A percentile compares a stretch with the other conserved stretches of the same genome.
These are phyloP conservation scores for Chimonanthus praecox DNA, from an alignment of 164 flowering plant genomes.

Conservation along the genomic window DNA sequence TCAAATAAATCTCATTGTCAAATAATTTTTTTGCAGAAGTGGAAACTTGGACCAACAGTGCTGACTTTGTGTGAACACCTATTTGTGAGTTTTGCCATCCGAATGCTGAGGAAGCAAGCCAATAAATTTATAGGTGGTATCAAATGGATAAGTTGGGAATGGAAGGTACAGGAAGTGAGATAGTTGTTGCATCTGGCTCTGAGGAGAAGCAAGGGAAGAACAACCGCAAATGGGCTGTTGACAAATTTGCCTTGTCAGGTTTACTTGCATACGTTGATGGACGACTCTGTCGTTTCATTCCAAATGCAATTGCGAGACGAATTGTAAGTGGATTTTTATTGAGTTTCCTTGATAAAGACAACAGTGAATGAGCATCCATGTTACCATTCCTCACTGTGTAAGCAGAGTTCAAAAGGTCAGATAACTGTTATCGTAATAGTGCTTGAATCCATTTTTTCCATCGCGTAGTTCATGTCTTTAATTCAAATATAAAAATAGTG, in stretches of 20 bases:
- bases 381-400: too few species aligned
- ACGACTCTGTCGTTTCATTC: slow-evolving; percentile 74
- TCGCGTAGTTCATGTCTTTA: too few species aligned
- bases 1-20: not conserved
- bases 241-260: slow-evolving; percentile 66
- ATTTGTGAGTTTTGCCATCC: slow-evolving; percentile 73
- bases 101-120: slow-evolving; percentile 60
- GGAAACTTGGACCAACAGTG: slow-evolving; percentile 83
- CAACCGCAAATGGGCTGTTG: slow-evolving; percentile 46
- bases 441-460: not conserved
- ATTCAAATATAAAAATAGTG: too few species aligned
- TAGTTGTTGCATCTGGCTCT: slow-evolving; percentile 19
- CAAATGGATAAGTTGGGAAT: too few species aligned
- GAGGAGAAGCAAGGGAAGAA: slow-evolving; percentile 14
- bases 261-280: slow-evolving; percentile 87
- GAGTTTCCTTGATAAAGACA: slow-evolving; percentile 72
- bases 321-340: slow-evolving; percentile 89
- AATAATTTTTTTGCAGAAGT: slow-evolving; percentile 22
- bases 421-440: not conserved
- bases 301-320: slow-evolving; percentile 68
- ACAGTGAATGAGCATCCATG: slow-evolving; percentile 12
- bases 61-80: slow-evolving; percentile 82
- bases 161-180: slow-evolving; percentile 17
- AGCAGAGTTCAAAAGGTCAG: not conserved
- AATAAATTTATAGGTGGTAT: too few species aligned